Percentiles rank a stretch among this genome's conserved stretches.
Evolutionary conservation across 2,329 filamentous ascomycete genomes (phyloP).

Genomic region (Fonsecaea pedrosoi): DNA sequence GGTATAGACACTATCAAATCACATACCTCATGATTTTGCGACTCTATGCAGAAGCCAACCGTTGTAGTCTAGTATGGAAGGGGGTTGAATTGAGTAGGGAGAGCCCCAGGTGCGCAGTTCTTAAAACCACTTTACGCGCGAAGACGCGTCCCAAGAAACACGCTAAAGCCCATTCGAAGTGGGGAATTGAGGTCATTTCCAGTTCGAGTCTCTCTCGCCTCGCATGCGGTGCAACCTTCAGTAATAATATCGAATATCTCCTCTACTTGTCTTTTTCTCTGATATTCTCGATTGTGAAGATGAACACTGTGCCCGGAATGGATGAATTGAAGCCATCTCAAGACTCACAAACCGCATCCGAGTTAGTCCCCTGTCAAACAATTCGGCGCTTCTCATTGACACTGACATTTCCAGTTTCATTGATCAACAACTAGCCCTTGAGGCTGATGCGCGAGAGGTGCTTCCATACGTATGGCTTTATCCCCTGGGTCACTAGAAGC

Average conservation of each 20-base stretch:
- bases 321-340: conserved; percentile 51
- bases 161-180: conserved; percentile 9
- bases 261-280: not conserved
- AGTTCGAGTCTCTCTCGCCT: not conserved
- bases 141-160: conserved; percentile 23
- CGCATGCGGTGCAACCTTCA: too few species aligned
- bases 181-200: conserved; percentile 3
- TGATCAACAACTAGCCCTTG: conserved; percentile 83
- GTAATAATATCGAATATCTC: too few species aligned
- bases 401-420: conserved; percentile 64
- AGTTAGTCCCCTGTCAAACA: conserved; percentile 55
- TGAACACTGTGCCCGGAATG: conserved; percentile 27
- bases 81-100: conserved; percentile 27
- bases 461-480: conserved; percentile 77
- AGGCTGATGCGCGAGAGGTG: conserved; percentile 92
- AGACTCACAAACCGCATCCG: conserved; percentile 74
- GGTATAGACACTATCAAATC: not conserved
- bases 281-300: not conserved
- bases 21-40: conserved; percentile 33
- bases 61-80: conserved; percentile 14
- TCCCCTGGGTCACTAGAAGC: not conserved
- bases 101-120: not conserved
- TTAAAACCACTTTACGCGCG: conserved; percentile 23
- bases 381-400: not conserved
- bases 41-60: not conserved